Conservation (phyloP, 2,329 filamentous ascomycete genomes). For the Fusarium concolor region DNA sequence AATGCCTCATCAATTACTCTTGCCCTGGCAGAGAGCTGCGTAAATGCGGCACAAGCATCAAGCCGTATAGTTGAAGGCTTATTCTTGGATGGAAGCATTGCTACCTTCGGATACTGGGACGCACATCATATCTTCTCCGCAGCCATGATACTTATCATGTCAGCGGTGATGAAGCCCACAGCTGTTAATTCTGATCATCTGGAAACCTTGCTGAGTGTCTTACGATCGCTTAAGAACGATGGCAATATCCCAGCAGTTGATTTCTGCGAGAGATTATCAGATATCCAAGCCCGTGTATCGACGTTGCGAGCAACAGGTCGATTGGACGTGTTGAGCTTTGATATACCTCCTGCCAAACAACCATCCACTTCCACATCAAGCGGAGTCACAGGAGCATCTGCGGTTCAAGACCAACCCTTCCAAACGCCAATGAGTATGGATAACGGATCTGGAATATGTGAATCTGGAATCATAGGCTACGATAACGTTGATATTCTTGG, state of each 20-base stretch:
- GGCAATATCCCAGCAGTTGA: constrained; percentile 48
- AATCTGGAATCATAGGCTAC: constrained; percentile 21
- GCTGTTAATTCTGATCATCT: constrained; percentile 45
- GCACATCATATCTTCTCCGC: constrained; percentile 51
- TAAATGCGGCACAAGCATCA: constrained; percentile 47
- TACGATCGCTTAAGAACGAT: constrained; percentile 47
- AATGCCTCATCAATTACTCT: constrained; percentile 49
- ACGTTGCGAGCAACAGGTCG: constrained; percentile 31
- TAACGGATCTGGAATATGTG: not conserved
- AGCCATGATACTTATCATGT: constrained; percentile 48
- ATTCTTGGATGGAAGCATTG: constrained; percentile 39
- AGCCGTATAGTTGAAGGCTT: constrained; percentile 45
- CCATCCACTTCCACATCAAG: not conserved
- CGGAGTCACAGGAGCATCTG: not conserved
- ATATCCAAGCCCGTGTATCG: constrained; percentile 38
- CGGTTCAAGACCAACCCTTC: not conserved
- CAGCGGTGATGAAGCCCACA: constrained; percentile 48
- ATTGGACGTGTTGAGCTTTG: constrained; percentile 6
- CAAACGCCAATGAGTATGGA: constrained; percentile 19
- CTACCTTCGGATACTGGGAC: constrained; percentile 51
- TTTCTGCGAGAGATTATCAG: constrained; percentile 46
- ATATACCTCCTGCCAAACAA: not conserved
- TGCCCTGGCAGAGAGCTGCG: constrained; percentile 49
- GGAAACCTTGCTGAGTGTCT: constrained; percentile 46
- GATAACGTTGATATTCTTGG: constrained; percentile 42